phyloP scores from a whole-genome alignment of 371 early-diverging fungal species.

The Mucor saturninus region DNA sequence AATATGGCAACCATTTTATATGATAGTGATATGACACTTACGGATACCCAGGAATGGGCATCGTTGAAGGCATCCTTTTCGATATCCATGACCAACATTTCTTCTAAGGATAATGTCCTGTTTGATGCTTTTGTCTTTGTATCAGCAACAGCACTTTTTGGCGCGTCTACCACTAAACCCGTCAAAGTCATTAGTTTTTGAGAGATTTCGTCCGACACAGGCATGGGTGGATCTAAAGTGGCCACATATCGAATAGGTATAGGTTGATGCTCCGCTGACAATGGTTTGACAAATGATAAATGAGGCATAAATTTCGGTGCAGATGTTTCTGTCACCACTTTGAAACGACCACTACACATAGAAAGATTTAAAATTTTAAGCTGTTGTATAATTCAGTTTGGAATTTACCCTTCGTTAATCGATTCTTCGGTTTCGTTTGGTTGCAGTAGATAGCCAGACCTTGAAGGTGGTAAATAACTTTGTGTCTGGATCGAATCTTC shows the following conservation, averaged over 20 bases:
- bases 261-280: conserved; percentile 20
- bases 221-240: conserved; percentile 44
- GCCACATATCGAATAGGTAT: conserved; percentile 50
- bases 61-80: background rate
- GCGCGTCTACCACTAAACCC: conserved; percentile 25
- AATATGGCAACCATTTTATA: background rate
- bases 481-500: conserved; percentile 39
- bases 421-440: conserved; percentile 42
- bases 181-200: conserved; percentile 39
- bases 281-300: conserved; percentile 39
- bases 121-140: background rate
- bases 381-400: background rate
- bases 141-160: background rate
- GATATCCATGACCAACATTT: conserved; percentile 29
- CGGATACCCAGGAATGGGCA: conserved; percentile 8
- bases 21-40: conserved; percentile 1
- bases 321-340: conserved; percentile 34
- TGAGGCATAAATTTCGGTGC: conserved; percentile 36
- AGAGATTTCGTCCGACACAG: conserved; percentile 36
- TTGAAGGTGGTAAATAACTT: conserved; percentile 32
- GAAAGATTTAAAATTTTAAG: no score
- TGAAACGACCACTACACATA: conserved; percentile 24
- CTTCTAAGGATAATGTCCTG: conserved; percentile 29
- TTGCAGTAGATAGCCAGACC: conserved; percentile 32
- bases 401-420: conserved; percentile 24